These are phyloP conservation scores for Penicillium lagena DNA, from an alignment of 495 filamentous ascomycete genomes.

Conservation along the genomic window DNA sequence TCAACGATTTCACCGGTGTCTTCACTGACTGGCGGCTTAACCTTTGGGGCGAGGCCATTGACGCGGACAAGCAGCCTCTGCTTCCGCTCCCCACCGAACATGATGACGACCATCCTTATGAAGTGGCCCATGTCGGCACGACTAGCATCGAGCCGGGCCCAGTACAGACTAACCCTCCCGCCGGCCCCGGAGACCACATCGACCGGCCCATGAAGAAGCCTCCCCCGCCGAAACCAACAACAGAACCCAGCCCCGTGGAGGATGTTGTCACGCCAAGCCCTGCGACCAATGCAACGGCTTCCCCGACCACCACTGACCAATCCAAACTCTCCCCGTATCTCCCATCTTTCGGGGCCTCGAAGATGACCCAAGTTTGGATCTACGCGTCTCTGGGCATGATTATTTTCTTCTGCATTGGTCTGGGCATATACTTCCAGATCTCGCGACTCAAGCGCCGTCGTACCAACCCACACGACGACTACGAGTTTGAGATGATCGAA, in stretches of 20 bases:
- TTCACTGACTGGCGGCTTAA: constrained; percentile 93
- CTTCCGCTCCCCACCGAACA: constrained; percentile 80
- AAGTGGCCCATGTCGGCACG: constrained; percentile 46
- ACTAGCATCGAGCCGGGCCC: constrained; percentile 43
- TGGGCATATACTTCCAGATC: constrained; percentile 74
- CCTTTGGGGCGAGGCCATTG: constrained; percentile 84
- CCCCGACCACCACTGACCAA: constrained; percentile 35
- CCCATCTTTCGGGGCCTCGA: constrained; percentile 89
- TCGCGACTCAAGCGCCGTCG: constrained; percentile 69
- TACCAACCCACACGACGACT: constrained; percentile 73
- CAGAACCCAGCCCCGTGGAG: constrained; percentile 14
- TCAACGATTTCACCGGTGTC: constrained; percentile 68
- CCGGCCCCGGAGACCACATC: constrained; percentile 61
- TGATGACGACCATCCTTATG: constrained; percentile 74
- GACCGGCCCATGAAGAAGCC: constrained; percentile 70
- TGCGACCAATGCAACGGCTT: constrained; percentile 31
- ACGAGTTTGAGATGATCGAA: constrained; percentile 90
- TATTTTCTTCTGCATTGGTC: constrained; percentile 70
- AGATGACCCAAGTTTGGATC: constrained; percentile 89
- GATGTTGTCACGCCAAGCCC: constrained; percentile 3
- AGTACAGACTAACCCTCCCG: constrained; percentile 33
- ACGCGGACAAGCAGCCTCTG: constrained; percentile 59
- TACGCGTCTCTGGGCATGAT: constrained; percentile 83
- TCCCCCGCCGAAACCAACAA: constrained; percentile 24
- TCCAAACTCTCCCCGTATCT: constrained; percentile 76